Base-by-base conservation (phyloP, 2,329 filamentous ascomycete genomes). In the Hansfordia pulvinata region DNA sequence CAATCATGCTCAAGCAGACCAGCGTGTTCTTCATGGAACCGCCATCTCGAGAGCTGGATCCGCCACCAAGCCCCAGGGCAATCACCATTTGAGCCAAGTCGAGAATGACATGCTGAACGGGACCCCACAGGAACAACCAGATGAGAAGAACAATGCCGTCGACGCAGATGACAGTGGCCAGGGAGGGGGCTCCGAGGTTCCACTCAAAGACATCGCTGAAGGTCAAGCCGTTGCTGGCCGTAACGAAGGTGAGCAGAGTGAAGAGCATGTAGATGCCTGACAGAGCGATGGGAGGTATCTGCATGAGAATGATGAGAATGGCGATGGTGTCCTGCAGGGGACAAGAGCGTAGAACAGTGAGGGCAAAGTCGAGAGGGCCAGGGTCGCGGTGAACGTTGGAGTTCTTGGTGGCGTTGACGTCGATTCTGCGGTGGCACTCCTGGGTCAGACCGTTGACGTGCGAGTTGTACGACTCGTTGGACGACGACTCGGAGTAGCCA, bases 271-370 rank as follows among this genome's bases (percentile, higher is more conserved):
- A 92, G 44, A 93, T 83, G 50, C 84, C 65, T 36, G 85, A 88
- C 43, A 94, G 68, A 31, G 88, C 76, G 43, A 88, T 76, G 13
- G 86, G 83, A 17, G 88, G 86, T 8, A 94, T 73, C 49, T 93
- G 86, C 54, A 94, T 80, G 39, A 96, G 71, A 43, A 94, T 81
- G 55, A 94, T 93, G 51, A 96, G 74, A 45, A 96, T 93, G 49
- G 88, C 85, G 55, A 94, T 83, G 34, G 88, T 93, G 58, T 96
- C 88, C 58, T 84, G 81, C 47, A 93, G 74, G 28, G 88, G 88
- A 44, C 86, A 88, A 27, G 85, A 84, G 44, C 75, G 76, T 49
- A 96, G 71, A 42, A 96, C 88, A 29, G 85, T 93, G 40, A 82
- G 70, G 36, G 80, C 78, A 37, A 92, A 64, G 42, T 81, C 76